Conservation (phyloP, 495 filamentous ascomycete species). For the Pseudomonodictys pantanalensis region DNA sequence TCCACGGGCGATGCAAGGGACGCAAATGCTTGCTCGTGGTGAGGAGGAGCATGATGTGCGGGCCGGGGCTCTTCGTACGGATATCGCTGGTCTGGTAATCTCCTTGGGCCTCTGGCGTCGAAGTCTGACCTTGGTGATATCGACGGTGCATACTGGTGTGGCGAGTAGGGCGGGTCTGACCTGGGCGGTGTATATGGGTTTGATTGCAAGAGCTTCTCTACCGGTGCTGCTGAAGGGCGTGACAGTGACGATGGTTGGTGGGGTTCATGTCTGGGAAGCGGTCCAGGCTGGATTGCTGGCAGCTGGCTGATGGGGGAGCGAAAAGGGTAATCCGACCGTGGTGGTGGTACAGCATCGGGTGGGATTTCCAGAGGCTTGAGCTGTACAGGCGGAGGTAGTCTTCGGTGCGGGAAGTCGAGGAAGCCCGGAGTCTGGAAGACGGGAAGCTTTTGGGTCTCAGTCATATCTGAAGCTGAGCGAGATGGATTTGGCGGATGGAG, state of each 20-base stretch:
- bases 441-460: constrained; percentile 39
- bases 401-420: constrained; percentile 31
- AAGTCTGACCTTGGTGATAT: constrained; percentile 27
- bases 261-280: constrained; percentile 21
- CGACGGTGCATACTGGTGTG: constrained; percentile 30
- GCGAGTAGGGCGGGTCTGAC: constrained; percentile 37
- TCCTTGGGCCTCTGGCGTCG: constrained; percentile 16
- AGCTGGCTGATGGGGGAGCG: constrained; percentile 31
- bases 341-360: constrained; percentile 27
- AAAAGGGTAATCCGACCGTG: constrained; percentile 29
- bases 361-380: constrained; percentile 37
- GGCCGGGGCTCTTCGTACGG: constrained; percentile 30
- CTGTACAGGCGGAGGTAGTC: constrained; percentile 30
- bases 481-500: constrained; percentile 31
- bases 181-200: constrained; percentile 36
- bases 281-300: constrained; percentile 33
- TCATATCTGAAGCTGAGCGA: constrained; percentile 31
- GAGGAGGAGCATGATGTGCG: constrained; percentile 12
- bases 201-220: constrained; percentile 31
- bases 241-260: constrained; percentile 20
- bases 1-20: constrained; percentile 36
- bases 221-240: constrained; percentile 19
- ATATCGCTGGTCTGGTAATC: constrained; percentile 28
- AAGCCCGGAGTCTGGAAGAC: constrained; percentile 33
- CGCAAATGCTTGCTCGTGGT: constrained; percentile 30